Evolutionary conservation across 2,329 filamentous ascomycete species (phyloP), one percentile per base, ranked within the genome.

Genomic region (Kalmusia sp.): DNA sequence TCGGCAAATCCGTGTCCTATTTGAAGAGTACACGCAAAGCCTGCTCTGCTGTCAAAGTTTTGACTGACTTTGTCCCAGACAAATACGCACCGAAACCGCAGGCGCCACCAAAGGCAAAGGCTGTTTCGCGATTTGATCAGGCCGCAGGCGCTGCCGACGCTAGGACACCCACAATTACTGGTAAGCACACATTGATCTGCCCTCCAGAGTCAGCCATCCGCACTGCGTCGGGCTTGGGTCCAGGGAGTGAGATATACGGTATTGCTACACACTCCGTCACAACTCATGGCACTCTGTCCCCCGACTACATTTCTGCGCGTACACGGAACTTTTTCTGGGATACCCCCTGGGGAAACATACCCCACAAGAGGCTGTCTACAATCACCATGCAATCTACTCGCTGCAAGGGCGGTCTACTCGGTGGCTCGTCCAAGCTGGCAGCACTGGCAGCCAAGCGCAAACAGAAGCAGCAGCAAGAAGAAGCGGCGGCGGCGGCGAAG

Each of bases 341-440:
- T 68, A 89, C 89, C 69, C 91, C 93, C 1, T 99, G 95, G 93
- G 81, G 92, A 49, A 83, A 87, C 47, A 79, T 93, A 9, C 90
- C 92, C 19, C 64, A 75, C 33, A 75, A 88, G 40, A 85, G 90
- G 25, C 82, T 84, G 61, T 84, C 89, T 31, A 71, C 80, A 14
- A 81, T 88, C 14, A 83, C 93, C 31, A 76, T 90, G 44, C 80
- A 87, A 34, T 85, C 82, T 73, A 53, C 83, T 30, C 77, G 77
- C 57, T 86, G 83, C 48, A 79, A 77, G 41, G 84, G 87, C 15
- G 89, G 92, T 2, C 80, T 99, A 0, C 76, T 96, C 2, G 96
- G 95, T 25, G 96, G 95, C 28, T 84, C 86, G 7, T 82, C 93
- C 4, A 99, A 99, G 68, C 80, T 99, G 39, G 93, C 96, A 64